These are phyloP conservation scores for Cystobasidium tubakii DNA, from an alignment of 768 basidiomycete species.

Conservation along the genomic window DNA sequence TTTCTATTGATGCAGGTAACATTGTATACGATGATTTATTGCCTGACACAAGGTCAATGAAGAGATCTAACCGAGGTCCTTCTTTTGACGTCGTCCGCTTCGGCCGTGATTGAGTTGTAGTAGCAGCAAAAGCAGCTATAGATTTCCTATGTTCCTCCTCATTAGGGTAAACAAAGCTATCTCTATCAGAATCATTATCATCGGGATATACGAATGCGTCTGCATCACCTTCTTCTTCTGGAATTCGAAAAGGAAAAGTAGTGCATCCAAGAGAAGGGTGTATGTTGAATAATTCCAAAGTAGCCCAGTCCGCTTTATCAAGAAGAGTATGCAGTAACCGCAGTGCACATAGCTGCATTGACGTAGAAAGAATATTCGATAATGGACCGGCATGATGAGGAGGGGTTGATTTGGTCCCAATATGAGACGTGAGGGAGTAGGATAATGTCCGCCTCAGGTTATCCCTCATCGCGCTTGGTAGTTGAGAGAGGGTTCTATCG, in stretches of 20 bases:
- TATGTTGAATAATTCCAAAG: conserved; percentile 65
- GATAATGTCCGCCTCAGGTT: neutral
- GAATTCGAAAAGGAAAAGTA: conserved; percentile 59
- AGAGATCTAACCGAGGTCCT: neutral
- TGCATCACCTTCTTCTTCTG: conserved; percentile 52
- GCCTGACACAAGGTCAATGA: neutral
- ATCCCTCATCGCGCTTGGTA: neutral
- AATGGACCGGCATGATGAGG: conserved; percentile 60
- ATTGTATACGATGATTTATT: neutral
- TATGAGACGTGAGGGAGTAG: neutral
- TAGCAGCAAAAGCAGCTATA: neutral
- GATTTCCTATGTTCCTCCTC: neutral
- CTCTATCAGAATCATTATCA: conserved; percentile 35
- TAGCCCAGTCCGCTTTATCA: conserved; percentile 60
- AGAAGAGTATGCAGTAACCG: conserved; percentile 75
- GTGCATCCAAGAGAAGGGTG: conserved; percentile 68
- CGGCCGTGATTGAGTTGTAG: neutral
- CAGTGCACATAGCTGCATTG: conserved; percentile 68
- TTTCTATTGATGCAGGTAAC: neutral
- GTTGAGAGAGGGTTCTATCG: conserved; percentile 43
- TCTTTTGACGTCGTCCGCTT: neutral
- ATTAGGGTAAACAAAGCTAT: conserved; percentile 41
- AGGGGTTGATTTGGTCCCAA: conserved; percentile 65
- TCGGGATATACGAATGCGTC: conserved; percentile 55
- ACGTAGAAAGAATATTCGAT: conserved; percentile 52